Base-by-base conservation (phyloP, 2,329 filamentous ascomycete species). In the Xylariaceae sp. region DNA sequence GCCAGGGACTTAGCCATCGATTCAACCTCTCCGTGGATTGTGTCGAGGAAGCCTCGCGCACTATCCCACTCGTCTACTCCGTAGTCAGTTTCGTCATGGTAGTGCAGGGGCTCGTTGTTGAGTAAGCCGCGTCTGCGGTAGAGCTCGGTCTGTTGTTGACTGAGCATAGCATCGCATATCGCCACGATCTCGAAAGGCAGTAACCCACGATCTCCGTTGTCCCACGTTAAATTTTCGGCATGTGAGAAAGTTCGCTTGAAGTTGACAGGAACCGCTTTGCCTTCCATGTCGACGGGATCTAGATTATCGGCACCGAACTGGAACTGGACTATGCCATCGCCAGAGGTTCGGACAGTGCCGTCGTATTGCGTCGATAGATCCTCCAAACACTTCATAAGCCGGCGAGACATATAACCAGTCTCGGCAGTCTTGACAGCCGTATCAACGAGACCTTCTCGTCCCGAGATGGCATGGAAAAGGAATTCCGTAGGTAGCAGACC, bases 381-480 rank as follows among this genome's bases (percentile, higher is more conserved):
- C 62, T 98, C 93, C 37, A 98, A 69, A 3, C 89, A 95, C 67
- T 98, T 98, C 91, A 98, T 98, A 61, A 98, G 65, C 53, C 93
- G 83, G 68, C 93, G 84, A 49, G 91, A 97, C 93, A 98, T 98
- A 68, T 98, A 98, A 50, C 93, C 93, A 9, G 93, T 98, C 65
- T 98, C 93, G 39, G 93, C 93, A 39, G 93, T 98, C 72, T 98
- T 98, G 69, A 97, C 93, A 47, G 93, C 93, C 2, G 93, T 98
- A 78, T 98, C 93, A 59, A 98, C 90, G 52, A 98, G 72, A 80
- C 93, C 93, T 79, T 97, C 93, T 81, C 93, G 87, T 55, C 93
- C 93, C 56, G 89, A 95, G 69, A 97, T 96, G 52, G 93, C 93
- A 78, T 98, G 93, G 68, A 98, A 97, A 43, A 97, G 78, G 64